Evolutionary conservation across 441 rosid genomes (phyloP).

Genomic region (Gossypium davidsonii): DNA sequence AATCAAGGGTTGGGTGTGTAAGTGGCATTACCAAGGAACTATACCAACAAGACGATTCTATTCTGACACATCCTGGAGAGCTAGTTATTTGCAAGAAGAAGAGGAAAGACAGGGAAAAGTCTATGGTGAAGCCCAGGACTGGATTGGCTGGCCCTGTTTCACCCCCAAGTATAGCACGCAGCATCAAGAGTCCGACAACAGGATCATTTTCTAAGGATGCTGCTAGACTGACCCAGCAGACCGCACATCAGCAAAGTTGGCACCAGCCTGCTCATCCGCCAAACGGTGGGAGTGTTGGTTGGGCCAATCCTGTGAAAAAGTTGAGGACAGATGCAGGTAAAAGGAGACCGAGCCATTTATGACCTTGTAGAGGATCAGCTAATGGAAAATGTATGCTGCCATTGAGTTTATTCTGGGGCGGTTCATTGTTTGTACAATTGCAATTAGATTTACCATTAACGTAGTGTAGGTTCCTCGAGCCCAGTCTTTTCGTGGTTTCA

Average conservation of each 20-base stretch:
- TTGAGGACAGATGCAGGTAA: constrained; percentile 94
- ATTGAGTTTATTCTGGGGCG: constrained; percentile 17
- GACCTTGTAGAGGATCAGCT: constrained; percentile 22
- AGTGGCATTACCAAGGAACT: constrained; percentile 45
- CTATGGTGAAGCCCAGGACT: constrained; percentile 46
- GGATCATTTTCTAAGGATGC: constrained; percentile 49
- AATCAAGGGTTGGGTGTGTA: constrained; percentile 51
- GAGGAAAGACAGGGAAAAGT: constrained; percentile 94
- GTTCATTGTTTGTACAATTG: constrained; percentile 23
- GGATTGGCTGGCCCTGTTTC: constrained; percentile 73
- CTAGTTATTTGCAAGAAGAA: constrained; percentile 95
- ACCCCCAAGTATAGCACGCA: constrained; percentile 63
- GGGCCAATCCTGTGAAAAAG: constrained; percentile 99
- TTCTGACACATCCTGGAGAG: constrained; percentile 86
- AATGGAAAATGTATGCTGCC: constrained; percentile 18
- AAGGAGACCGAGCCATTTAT: constrained; percentile 85
- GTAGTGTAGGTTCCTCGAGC: constrained; percentile 27
- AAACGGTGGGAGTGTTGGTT: constrained; percentile 60
- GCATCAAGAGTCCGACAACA: constrained; percentile 48
- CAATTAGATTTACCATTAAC: constrained; percentile 28
- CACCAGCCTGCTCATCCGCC: constrained; percentile 52
- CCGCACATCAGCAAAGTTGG: constrained; percentile 59
- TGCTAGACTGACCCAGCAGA: constrained; percentile 38
- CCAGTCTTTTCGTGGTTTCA: constrained; percentile 13
- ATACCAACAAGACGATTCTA: constrained; percentile 56